A percentile compares a stretch with the other conserved stretches of the same genome.
These are phyloP conservation scores for Leishmania gerbilli DNA, from an alignment of 208 protist species.

Conservation along the genomic window DNA sequence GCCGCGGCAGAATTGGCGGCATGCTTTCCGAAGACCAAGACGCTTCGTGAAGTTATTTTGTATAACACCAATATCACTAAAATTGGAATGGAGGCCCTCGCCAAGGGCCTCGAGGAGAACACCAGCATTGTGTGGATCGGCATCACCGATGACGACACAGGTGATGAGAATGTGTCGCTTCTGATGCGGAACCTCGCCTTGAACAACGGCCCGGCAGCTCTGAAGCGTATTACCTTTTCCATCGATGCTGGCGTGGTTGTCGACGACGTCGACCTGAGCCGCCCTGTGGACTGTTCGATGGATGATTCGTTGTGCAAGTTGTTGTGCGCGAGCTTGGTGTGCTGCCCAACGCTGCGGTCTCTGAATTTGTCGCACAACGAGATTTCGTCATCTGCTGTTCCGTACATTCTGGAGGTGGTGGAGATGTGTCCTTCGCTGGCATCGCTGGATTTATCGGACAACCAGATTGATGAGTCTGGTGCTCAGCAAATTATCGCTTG, in stretches of 20 bases:
- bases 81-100: constrained; percentile 46
- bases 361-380: constrained; percentile 72
- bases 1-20: constrained; percentile 53
- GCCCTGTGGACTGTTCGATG: constrained; percentile 36
- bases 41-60: constrained; percentile 50
- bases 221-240: constrained; percentile 62
- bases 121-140: constrained; percentile 40
- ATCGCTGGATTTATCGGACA: constrained; percentile 69
- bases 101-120: constrained; percentile 64
- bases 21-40: constrained; percentile 61
- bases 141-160: constrained; percentile 28
- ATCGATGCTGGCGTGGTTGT: constrained; percentile 57
- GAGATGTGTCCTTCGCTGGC: constrained; percentile 47
- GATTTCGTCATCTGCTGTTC: constrained; percentile 56
- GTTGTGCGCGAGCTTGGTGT: constrained; percentile 51
- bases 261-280: constrained; percentile 53
- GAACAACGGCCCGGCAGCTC: constrained; percentile 57
- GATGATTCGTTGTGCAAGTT: constrained; percentile 65
- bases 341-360: constrained; percentile 45
- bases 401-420: constrained; percentile 66
- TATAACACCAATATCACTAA: constrained; percentile 64
- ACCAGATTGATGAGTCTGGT: constrained; percentile 70
- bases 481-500: constrained; percentile 46
- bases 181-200: constrained; percentile 65
- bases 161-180: constrained; percentile 11